Evolutionary conservation across 768 basidiomycete genomes (phyloP), one percentile per base, ranked within the genome.

Genomic region (Mycena indigotica): DNA sequence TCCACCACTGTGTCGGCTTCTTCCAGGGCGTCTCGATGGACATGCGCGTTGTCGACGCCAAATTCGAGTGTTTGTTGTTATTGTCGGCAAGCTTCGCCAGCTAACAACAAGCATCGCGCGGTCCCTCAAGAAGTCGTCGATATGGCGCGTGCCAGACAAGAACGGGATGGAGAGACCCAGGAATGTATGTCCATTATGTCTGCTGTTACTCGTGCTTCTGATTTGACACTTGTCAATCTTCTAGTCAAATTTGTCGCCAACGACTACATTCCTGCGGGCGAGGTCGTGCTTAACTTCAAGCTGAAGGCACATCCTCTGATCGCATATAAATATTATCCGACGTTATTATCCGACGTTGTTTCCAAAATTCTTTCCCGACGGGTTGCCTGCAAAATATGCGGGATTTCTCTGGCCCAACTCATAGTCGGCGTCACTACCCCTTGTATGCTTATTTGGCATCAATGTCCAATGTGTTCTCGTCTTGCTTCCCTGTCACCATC

Each of bases 11-110:
- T 25, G 54, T 58, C 45, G 61, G 61, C 3, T 62, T 56, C 57
- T 62, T 62, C 57, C 50, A 58, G 40, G 57, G 61, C 57, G 57
- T 62, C 5, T 28, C 61, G 45, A 50, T 50, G 57, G 57, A 62
- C 41, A 62, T 54, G 26, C 53, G 54, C 6, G 35, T 56, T 24
- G 57, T 46, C 3, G 61, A 62, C 6, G 30, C 50, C 15, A 58
- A 62, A 21, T 58, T 55, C 17, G 53, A 62, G 17, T 58, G 61
- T 62, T 15, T 49, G 56, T 52, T 23, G 23, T n/a, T 24, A 6
- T 4, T 49, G 17, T 53, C 44, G 23, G n/a, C 26, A 12, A 15
- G 16, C 26, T 28, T 24, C 19, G 21, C 4, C 8, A 23, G 41
- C 15, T n/a, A 2, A 25, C n/a, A 29, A 26, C 35, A 24, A 2